These are phyloP conservation scores for Datura wrightii DNA, from an alignment of 257 asterid genomes.

Conservation along the genomic window DNA sequence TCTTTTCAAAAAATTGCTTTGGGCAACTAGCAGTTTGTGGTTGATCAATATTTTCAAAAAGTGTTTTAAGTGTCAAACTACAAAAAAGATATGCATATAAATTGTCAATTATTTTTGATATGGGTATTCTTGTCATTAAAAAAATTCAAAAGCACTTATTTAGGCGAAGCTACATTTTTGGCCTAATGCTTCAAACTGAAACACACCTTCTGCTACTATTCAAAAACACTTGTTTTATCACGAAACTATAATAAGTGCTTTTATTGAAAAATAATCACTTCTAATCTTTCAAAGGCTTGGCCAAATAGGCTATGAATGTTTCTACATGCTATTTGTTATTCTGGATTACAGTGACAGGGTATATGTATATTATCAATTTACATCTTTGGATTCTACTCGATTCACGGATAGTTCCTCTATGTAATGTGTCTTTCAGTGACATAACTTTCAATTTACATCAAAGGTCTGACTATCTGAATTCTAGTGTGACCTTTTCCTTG, in stretches of 20 bases:
- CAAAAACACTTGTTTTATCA: neutral
- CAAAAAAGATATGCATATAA: neutral
- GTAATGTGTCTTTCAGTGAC: constrained; percentile 84
- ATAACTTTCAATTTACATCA: constrained; percentile 73
- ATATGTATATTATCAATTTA: constrained; percentile 26
- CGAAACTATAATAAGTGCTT: neutral
- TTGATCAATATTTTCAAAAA: neutral
- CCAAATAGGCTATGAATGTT: neutral
- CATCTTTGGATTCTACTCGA: constrained; percentile 33
- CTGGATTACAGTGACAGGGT: neutral
- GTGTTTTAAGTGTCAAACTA: neutral
- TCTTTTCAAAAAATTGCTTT: too few relatives aligned
- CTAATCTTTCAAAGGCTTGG: neutral
- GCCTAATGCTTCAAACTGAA: neutral
- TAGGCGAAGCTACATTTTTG: neutral
- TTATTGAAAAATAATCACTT: neutral
- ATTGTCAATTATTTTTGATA: neutral
- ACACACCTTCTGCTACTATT: neutral
- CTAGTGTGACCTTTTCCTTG: constrained; percentile 73
- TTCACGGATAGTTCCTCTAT: constrained; percentile 89
- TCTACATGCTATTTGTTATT: constrained; percentile 21
- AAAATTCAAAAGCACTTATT: neutral
- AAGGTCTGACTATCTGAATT: constrained; percentile 61
- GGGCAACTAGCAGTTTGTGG: neutral
- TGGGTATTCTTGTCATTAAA: neutral